Evolutionary conservation across 495 filamentous ascomycete genomes (phyloP).

Genomic region (Aspergillus incahuasiensis): DNA sequence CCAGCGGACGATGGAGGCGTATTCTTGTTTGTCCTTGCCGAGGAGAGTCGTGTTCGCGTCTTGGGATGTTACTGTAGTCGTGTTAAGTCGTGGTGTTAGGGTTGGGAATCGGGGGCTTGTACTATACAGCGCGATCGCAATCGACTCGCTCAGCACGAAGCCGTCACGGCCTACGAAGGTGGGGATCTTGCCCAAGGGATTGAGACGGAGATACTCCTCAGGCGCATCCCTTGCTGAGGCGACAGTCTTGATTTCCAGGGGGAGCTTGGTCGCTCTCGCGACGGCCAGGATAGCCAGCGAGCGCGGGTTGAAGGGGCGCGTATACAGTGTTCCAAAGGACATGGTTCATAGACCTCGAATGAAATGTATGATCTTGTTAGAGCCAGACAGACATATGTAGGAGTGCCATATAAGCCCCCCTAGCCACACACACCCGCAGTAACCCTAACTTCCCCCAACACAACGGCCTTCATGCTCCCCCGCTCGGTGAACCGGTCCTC

Average conservation of each 20-base stretch:
- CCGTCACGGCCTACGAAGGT: neutral
- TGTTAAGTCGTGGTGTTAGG: too few species aligned
- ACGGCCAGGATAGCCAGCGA: constrained; percentile 1
- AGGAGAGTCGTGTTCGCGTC: neutral
- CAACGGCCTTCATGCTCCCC: neutral
- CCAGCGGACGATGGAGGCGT: neutral
- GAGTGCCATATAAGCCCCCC: too few species aligned
- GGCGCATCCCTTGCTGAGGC: neutral
- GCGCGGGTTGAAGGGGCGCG: constrained; percentile 1
- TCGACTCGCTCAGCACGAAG: neutral
- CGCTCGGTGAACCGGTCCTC: neutral
- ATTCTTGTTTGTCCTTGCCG: neutral
- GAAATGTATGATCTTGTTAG: too few species aligned
- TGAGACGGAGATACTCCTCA: neutral
- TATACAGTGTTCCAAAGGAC: neutral
- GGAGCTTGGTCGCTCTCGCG: neutral
- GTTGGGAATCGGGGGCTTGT: neutral
- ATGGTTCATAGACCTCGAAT: neutral
- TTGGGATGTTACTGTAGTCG: neutral
- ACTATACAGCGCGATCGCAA: neutral
- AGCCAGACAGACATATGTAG: too few species aligned
- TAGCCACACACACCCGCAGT: too few species aligned
- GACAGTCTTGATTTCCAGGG: neutral
- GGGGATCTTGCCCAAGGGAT: neutral
- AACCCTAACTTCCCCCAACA: neutral